These are phyloP conservation scores for Beauveria sp. DNA, from an alignment of 2,329 filamentous ascomycete species.

Conservation along the genomic window DNA sequence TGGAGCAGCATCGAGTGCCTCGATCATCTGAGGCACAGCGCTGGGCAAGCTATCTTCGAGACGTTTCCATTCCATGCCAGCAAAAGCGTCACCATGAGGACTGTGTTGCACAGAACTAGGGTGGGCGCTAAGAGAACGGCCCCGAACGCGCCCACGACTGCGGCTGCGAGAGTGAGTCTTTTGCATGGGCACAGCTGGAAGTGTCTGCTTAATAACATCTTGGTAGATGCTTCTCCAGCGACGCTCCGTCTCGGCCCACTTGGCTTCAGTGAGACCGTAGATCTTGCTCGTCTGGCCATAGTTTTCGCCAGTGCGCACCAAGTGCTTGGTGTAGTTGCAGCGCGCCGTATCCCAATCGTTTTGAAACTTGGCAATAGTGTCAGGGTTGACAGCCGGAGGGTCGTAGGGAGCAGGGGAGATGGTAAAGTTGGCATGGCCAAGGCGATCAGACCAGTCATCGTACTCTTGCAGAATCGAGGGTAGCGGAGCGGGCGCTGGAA, in stretches of 20 bases:
- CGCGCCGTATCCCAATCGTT: slow-evolving; percentile 77
- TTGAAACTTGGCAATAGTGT: slow-evolving; percentile 54
- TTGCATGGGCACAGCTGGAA: slow-evolving; percentile 20
- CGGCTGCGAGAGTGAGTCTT: slow-evolving; percentile 27
- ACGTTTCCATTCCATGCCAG: slow-evolving; percentile 34
- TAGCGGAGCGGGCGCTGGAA: slow-evolving; percentile 34
- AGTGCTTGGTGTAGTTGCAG: slow-evolving; percentile 80
- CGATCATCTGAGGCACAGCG: slow-evolving; percentile 60
- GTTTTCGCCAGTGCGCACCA: slow-evolving; percentile 81
- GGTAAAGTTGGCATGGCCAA: slow-evolving; percentile 91
- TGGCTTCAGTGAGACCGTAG: slow-evolving; percentile 75
- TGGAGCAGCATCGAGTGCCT: slow-evolving; percentile 55
- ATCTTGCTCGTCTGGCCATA: slow-evolving; percentile 86
- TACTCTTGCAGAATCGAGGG: slow-evolving; percentile 59
- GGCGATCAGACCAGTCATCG: slow-evolving; percentile 75
- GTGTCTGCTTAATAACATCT: slow-evolving; percentile 48
- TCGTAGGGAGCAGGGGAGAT: slow-evolving; percentile 76
- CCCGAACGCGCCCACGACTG: slow-evolving; percentile 31
- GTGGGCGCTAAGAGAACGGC: slow-evolving; percentile 34
- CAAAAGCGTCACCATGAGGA: slow-evolving; percentile 31
- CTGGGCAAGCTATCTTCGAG: slow-evolving; percentile 51
- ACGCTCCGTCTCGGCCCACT: slow-evolving; percentile 75
- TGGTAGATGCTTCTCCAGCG: slow-evolving; percentile 68
- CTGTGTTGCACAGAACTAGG: slow-evolving; percentile 27
- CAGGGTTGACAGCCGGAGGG: slow-evolving; percentile 53